Conservation (phyloP, 75 land plant species). For the Sequoiadendron giganteum region DNA sequence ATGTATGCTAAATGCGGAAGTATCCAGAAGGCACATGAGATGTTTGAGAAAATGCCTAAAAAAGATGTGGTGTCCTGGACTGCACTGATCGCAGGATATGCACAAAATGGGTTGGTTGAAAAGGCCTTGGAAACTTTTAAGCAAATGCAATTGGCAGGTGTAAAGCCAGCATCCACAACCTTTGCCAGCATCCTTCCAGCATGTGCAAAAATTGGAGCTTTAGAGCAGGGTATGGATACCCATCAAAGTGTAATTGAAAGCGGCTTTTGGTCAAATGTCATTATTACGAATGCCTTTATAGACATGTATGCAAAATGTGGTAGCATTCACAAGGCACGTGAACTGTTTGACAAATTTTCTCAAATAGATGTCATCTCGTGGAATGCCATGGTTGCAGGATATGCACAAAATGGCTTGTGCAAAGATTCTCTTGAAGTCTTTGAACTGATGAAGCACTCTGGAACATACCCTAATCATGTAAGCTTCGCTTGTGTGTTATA, state of each 20-base stretch:
- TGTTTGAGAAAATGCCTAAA: constrained; percentile 27
- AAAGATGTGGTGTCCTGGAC: constrained; percentile 30
- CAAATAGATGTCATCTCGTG: constrained; percentile 30
- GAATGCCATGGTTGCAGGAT: constrained; percentile 21
- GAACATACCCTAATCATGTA: constrained; percentile 10
- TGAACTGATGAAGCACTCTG: constrained; percentile 2
- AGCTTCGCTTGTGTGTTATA: constrained; percentile 16
- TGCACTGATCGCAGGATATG: constrained; percentile 32
- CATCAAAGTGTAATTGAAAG: constrained; percentile 16
- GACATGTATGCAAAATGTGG: constrained; percentile 54
- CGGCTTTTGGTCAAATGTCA: constrained; percentile 6
- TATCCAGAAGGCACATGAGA: constrained; percentile 15
- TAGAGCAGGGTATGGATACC: constrained; percentile 20
- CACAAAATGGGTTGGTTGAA: constrained; percentile 16
- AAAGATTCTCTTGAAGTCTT: constrained; percentile 20
- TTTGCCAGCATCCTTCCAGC: constrained; percentile 32
- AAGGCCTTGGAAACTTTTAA: constrained; percentile 26
- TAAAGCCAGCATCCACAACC: constrained; percentile 20
- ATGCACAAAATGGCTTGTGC: constrained; percentile 17
- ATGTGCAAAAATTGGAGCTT: constrained; percentile 21
- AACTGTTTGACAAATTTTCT: constrained; percentile 16
- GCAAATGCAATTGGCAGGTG: constrained; percentile 11
- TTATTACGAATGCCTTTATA: constrained; percentile 34
- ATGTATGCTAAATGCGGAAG: constrained; percentile 20
- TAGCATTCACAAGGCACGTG: constrained; percentile 19